Percentiles rank a stretch among this genome's conserved stretches.
phyloP scores from a whole-genome alignment of 129 eudicot species.

The carrot (Daucus carota) region DNA sequence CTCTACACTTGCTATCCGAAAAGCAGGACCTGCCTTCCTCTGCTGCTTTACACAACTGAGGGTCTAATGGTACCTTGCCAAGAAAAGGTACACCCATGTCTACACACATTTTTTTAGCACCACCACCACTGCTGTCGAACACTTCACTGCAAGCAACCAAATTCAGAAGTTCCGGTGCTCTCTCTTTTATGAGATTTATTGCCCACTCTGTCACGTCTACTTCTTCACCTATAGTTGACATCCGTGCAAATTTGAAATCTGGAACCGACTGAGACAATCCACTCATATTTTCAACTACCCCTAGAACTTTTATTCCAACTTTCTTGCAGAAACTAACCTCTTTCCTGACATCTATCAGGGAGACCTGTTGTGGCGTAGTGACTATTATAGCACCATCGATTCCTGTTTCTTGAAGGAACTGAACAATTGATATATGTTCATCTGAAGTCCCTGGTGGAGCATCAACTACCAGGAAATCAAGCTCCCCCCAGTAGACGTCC shows the following conservation, averaged over 20 bases:
- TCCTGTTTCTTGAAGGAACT: conserved; percentile 74
- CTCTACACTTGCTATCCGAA: conserved; percentile 46
- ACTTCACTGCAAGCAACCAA: conserved; percentile 62
- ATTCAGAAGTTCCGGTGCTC: conserved; percentile 60
- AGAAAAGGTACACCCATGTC: conserved; percentile 89
- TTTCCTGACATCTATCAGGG: conserved; percentile 80
- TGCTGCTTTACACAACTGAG: conserved; percentile 81
- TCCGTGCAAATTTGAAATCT: conserved; percentile 46
- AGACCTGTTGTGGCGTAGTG: conserved; percentile 93
- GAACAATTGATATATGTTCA: conserved; percentile 82
- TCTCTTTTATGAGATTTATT: conserved; percentile 41
- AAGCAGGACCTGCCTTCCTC: conserved; percentile 95
- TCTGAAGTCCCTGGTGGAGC: conserved; percentile 99
- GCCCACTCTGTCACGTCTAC: conserved; percentile 55
- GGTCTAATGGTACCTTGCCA: conserved; percentile 83
- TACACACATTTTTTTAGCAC: conserved; percentile 72
- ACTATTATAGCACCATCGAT: conserved; percentile 89
- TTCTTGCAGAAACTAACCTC: conserved; percentile 86
- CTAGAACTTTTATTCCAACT: conserved; percentile 66
- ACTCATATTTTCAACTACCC: conserved; percentile 95
- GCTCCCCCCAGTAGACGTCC: conserved; percentile 91
- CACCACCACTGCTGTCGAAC: conserved; percentile 86
- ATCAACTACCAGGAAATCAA: conserved; percentile 79
- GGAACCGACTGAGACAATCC: conserved; percentile 57
- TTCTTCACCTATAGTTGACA: conserved; percentile 40